Evolutionary conservation across 2,329 filamentous ascomycete genomes (phyloP), one percentile per base, ranked within the genome.

Genomic region (Sporothrix luriei): DNA sequence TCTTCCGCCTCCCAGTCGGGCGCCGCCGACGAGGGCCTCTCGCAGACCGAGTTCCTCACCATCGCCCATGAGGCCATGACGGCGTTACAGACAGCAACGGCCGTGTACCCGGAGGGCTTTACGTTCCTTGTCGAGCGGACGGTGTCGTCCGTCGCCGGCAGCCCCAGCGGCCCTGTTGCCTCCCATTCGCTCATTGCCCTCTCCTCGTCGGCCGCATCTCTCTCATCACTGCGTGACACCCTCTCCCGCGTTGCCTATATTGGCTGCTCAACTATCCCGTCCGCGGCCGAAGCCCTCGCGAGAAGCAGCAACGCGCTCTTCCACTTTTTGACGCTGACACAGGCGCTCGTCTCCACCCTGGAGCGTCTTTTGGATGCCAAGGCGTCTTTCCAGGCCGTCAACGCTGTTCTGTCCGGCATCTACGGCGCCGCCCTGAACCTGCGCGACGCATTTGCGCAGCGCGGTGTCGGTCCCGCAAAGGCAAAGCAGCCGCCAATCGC

Each of bases 161-260:
- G 33, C 59, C 3, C 26, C 16, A 6, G 16, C 43, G 43, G 29
- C 16, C 26, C 62, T 19, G 38, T 65, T 46, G 29, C 43, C 46
- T 21, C 33, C 49, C 5, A 62, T 21, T 52, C 26, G 38, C 46
- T 43, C 38, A 2, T 13, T 24, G 14, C 55, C 4, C 24, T 61
- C 19, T 21, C 65, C 21, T 33, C 40, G 9, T 59, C 64, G 26
- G 40, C 33, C 14, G 62, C 46, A 2, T 59, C 69, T 1, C 65
- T 77, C 0, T 57, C 70, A 13, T 72, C 74, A 14, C 74, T 81
- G 10, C 74, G 75, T n/a, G 76, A 78, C 38, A 76, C 84, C 2
- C 78, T 83, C 4, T 78, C 79, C 11, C 78, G 83, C 1, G 73
- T 88, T 2, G 82, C 82, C 3, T 84, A 81, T 68, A 78, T 87